phyloP scores from a whole-genome alignment of 768 basidiomycete genomes.

The Pleurotus ostreatus region DNA sequence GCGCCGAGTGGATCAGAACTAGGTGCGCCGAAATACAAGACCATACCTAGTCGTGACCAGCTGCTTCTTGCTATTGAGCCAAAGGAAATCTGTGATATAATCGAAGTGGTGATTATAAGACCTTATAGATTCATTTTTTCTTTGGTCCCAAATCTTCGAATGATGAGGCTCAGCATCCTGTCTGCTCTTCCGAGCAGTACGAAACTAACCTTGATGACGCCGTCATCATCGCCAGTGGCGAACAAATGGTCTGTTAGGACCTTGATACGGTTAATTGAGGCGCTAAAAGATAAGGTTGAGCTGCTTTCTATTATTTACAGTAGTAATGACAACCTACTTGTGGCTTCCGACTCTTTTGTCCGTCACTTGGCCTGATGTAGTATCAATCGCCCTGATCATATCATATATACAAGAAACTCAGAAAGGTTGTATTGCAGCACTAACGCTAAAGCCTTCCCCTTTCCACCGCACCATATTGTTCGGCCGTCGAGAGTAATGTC shows the following conservation, averaged over 20 bases:
- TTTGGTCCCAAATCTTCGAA: constrained; percentile 86
- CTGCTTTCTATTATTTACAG: not conserved
- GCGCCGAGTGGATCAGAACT: too few species aligned
- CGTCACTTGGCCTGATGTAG: constrained; percentile 45
- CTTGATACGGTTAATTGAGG: constrained; percentile 84
- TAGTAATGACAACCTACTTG: constrained; percentile 47
- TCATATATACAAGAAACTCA: constrained; percentile 13
- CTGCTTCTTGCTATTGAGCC: constrained; percentile 79
- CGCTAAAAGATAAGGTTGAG: constrained; percentile 34
- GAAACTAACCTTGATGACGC: constrained; percentile 74
- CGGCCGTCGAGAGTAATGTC: constrained; percentile 64
- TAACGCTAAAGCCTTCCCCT: constrained; percentile 75
- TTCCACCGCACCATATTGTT: constrained; percentile 75
- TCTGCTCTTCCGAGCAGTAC: not conserved
- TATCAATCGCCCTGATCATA: constrained; percentile 46
- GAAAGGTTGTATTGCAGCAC: constrained; percentile 24
- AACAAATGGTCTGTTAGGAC: constrained; percentile 66
- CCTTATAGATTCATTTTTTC: constrained; percentile 59
- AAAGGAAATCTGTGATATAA: constrained; percentile 91
- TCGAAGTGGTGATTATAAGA: constrained; percentile 87
- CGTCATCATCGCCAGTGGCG: constrained; percentile 90
- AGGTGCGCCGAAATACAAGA: too few species aligned
- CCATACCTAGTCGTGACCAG: constrained; percentile 81
- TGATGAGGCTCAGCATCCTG: not conserved
- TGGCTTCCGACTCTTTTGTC: constrained; percentile 53